Base-by-base conservation (phyloP, 768 basidiomycete species). In the Suillus hirtellus region DNA sequence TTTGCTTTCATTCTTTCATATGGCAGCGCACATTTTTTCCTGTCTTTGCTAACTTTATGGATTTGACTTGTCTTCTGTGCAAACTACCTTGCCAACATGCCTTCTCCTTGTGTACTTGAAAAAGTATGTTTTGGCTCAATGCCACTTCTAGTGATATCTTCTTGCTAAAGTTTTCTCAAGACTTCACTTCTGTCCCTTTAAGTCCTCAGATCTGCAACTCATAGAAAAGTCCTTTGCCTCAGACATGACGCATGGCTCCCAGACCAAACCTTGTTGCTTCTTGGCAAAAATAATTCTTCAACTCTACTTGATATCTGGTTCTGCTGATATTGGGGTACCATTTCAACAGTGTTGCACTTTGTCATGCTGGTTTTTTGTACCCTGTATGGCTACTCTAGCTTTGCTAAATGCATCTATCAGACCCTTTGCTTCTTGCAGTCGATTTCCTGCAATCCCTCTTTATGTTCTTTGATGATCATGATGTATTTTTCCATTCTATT, bases 361-460 rank as follows among this genome's bases (percentile, higher is more conserved):
- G 24, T 58, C 10, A 42, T 42, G 17, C 38, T 19, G 60, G 64
- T 60, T 27, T 64, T 64, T 61, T 58, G 63, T 59, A 24, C 47
- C 35, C 31, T 54, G 17, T 60, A 49, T 60, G 40, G 61, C 15
- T 50, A 43, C 59, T 55, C 8, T 8, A 19, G 58, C 52, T 47
- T 55, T 44, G 21, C 58, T 54, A 62, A 63, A 58, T 50, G 54
- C 61, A 55, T 66, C 27, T 62, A 42, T 31, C 63, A 56, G 62
- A 65, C 63, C 67, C 66, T 68, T 72, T 65, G 64, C 63, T 64
- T 64, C 34, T 60, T 38, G 63, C 21, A 40, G 38, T 59, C 11
- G 44, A 37, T 55, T 53, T 60, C 49, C 60, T 64, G 47, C 59
- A 40, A 60, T 47, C 52, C 40, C 47, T 58, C 65, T 66, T 67